phyloP scores from a whole-genome alignment of 495 filamentous ascomycete genomes.

The Xylaria curta region DNA sequence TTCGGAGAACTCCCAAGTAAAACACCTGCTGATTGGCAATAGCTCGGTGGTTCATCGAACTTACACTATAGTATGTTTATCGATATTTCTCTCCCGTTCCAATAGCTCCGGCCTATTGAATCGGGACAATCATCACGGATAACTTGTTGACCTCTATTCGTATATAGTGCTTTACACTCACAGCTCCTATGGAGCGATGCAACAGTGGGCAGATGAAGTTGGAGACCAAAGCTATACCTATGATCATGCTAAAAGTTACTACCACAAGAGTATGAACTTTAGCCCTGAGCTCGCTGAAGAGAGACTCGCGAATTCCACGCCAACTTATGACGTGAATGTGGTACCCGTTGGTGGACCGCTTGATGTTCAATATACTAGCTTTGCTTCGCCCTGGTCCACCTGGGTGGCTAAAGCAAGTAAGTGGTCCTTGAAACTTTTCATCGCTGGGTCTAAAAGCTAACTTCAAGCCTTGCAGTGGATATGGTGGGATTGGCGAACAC shows the following conservation, averaged over 20 bases:
- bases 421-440: background rate
- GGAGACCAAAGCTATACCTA: slow-evolving; percentile 1
- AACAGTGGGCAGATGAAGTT: slow-evolving; percentile 10
- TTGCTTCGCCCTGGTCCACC: slow-evolving; percentile 1
- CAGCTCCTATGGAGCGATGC: slow-evolving; percentile 15
- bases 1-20: background rate
- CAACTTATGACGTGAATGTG: background rate
- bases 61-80: slow-evolving; percentile 4
- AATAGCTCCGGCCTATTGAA: background rate
- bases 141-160: background rate
- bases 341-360: background rate
- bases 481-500: slow-evolving; percentile 5
- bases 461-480: background rate
- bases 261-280: slow-evolving; percentile 10
- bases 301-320: slow-evolving; percentile 7
- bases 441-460: background rate
- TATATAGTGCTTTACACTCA: slow-evolving; percentile 11
- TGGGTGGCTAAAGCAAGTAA: slow-evolving; percentile 11
- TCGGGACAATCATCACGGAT: background rate
- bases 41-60: slow-evolving; percentile 10
- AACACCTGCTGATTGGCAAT: background rate
- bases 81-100: background rate
- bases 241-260: background rate
- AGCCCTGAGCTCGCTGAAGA: background rate
- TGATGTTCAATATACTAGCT: slow-evolving; percentile 1